Evolutionary conservation across 2,329 filamentous ascomycete species (phyloP), one percentile per base, ranked within the genome.

Genomic region (Chaetoscypha palmicola): DNA sequence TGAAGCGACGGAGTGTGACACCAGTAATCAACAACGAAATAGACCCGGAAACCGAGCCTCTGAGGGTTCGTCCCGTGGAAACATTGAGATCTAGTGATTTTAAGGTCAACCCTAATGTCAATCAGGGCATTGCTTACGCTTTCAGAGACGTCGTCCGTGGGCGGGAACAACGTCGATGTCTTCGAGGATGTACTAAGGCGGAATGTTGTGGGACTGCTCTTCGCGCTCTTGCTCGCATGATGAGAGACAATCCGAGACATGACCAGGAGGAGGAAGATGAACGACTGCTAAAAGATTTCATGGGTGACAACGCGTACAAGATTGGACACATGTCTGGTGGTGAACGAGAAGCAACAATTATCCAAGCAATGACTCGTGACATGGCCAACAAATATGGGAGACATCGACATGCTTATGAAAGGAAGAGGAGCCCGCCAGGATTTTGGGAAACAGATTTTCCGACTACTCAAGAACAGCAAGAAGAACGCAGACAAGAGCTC

Each of bases 361-460:
- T 88, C n/a, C 76, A 89, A 58, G 90, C 90, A 10, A 83, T 82
- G 58, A 82, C 80, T 0, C 76, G 79, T 58, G 71, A 81, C 38
- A 68, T 94, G 50, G 84, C 90, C 1, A 81, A 90, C 58, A 74
- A 77, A 49, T 79, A 78, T 61, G 89, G 89, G 4, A 87, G 74
- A 60, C 90, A 96, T 64, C 75, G 84, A 44, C 77, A 91, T 54
- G 73, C 79, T 21, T 89, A 83, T 63, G 76, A 81, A 47, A 76
- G 88, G 39, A 73, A 77, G 50, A 71, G 68, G 34, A 87, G 84
- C 8, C 90, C 92, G 10, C 87, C 88, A 1, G 90, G 89, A 0
- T 97, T 87, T 61, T 98, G 92, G 92, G 74, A 86, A 42, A 76
- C 83, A 1, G 91, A 94, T 54, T 94, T 98, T 61, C 90, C 91